Conservation (phyloP, 106 monocot species). For the Allium sativum region DNA sequence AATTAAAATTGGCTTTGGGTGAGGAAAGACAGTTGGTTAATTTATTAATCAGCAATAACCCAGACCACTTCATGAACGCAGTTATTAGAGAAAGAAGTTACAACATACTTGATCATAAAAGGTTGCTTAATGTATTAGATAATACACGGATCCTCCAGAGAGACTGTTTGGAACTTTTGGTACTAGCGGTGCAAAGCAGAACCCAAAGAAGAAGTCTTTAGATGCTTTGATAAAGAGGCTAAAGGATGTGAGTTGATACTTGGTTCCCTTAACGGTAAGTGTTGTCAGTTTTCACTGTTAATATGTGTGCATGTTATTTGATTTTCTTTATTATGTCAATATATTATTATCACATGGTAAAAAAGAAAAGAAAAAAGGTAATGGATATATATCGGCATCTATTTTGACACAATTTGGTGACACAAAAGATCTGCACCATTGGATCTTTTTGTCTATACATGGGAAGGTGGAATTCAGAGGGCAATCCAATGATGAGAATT, state of each 20-base stretch:
- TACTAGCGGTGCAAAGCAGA: conserved; percentile 48
- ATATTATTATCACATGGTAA: too few species aligned
- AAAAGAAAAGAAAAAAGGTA: too few species aligned
- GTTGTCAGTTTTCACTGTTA: conserved; percentile 1
- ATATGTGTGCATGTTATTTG: conserved; percentile 5
- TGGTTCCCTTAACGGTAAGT: conserved; percentile 5
- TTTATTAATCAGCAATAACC: conserved; percentile 72
- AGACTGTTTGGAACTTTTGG: conserved; percentile 79
- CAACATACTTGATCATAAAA: conserved; percentile 80
- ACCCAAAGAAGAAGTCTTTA: conserved; percentile 81
- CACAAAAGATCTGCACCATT: too few species aligned
- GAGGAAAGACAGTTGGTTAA: conserved; percentile 92
- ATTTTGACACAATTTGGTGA: too few species aligned
- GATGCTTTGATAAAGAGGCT: conserved; percentile 90
- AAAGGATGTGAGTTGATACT: conserved; percentile 72
- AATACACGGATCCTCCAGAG: conserved; percentile 93
- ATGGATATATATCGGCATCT: too few species aligned
- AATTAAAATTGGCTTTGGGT: conserved; percentile 47
- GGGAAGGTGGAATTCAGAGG: too few species aligned
- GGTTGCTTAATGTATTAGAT: conserved; percentile 64
- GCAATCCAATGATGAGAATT: too few species aligned
- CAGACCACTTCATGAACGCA: conserved; percentile 82
- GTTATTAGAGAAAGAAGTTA: conserved; percentile 92
- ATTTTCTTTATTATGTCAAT: too few species aligned
- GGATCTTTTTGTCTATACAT: too few species aligned